These are phyloP conservation scores for Sordariomycetes sp. DNA, from an alignment of 2,329 filamentous ascomycete genomes.

Conservation along the genomic window DNA sequence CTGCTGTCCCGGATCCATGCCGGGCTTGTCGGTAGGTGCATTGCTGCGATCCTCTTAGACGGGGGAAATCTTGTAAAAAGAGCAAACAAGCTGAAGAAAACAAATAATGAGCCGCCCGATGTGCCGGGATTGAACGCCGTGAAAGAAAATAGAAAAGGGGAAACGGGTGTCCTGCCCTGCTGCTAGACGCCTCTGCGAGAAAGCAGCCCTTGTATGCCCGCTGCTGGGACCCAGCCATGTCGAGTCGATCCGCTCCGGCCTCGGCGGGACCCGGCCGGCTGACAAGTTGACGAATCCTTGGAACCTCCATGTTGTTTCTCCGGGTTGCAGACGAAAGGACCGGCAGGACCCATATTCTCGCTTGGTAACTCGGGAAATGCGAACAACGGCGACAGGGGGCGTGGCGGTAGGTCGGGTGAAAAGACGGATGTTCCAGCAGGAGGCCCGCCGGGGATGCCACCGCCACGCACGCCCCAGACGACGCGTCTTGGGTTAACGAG, in stretches of 20 bases:
- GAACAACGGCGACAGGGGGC: not conserved
- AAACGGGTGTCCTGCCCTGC: conserved; percentile 3
- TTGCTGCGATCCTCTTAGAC: conserved; percentile 9
- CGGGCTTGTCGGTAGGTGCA: conserved; percentile 6
- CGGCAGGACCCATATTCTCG: not conserved
- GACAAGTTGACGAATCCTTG: conserved; percentile 1
- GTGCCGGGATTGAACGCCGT: not conserved
- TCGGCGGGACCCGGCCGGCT: not conserved
- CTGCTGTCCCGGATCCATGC: conserved; percentile 5
- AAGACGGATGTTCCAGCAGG: not conserved
- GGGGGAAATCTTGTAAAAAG: conserved; percentile 1
- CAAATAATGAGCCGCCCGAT: not conserved
- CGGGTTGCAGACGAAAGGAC: not conserved
- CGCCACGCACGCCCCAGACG: not conserved
- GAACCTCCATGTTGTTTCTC: not conserved
- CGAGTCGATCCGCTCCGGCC: not conserved
- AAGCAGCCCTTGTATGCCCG: not conserved
- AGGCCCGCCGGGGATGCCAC: not conserved
- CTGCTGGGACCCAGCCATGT: not conserved
- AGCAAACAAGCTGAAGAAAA: not conserved
- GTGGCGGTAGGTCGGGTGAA: not conserved
- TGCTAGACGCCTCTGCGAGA: not conserved
- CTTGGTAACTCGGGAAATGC: not conserved
- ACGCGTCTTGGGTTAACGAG: not conserved
- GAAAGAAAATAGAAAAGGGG: not conserved